Percentiles rank a stretch among this genome's conserved stretches.
Evolutionary conservation across 2,329 filamentous ascomycete species (phyloP).

Genomic region (Arachnopeziza araneosa): DNA sequence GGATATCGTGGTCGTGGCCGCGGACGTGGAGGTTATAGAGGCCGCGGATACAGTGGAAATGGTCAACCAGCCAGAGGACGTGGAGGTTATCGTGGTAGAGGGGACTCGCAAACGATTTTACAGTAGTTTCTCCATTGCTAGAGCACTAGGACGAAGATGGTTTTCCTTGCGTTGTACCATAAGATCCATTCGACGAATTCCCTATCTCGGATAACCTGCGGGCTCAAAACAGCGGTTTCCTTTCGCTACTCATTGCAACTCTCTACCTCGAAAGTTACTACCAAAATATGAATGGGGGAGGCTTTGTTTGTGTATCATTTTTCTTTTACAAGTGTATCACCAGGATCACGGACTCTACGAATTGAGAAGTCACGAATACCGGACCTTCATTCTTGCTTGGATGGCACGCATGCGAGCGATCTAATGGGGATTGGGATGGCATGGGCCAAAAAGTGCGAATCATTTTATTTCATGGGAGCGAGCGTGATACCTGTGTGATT

Average conservation of each 20-base stretch:
- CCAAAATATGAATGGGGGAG: slow-evolving; percentile 5
- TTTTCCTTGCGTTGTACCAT: slow-evolving; percentile 25
- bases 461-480: not conserved
- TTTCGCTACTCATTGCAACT: slow-evolving; percentile 1
- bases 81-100: slow-evolving; percentile 25
- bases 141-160: slow-evolving; percentile 13
- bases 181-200: slow-evolving; percentile 20
- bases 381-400: slow-evolving; percentile 14
- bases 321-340: slow-evolving; percentile 25
- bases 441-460: not conserved
- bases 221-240: slow-evolving; percentile 11
- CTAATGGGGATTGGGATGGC: slow-evolving; percentile 2
- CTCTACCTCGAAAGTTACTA: not conserved
- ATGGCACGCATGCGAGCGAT: slow-evolving; percentile 7
- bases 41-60: slow-evolving; percentile 14
- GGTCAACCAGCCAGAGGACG: slow-evolving; percentile 20
- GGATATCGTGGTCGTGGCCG: slow-evolving; percentile 75
- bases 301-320: slow-evolving; percentile 15
- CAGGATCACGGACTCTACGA: slow-evolving; percentile 19
- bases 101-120: slow-evolving; percentile 20
- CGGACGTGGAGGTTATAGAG: slow-evolving; percentile 37
- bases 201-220: slow-evolving; percentile 14
- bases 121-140: slow-evolving; percentile 15
- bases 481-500: not conserved
- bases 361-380: slow-evolving; percentile 17